Conservation (phyloP, 2,329 filamentous ascomycete genomes). For the Fusarium scirpi region DNA sequence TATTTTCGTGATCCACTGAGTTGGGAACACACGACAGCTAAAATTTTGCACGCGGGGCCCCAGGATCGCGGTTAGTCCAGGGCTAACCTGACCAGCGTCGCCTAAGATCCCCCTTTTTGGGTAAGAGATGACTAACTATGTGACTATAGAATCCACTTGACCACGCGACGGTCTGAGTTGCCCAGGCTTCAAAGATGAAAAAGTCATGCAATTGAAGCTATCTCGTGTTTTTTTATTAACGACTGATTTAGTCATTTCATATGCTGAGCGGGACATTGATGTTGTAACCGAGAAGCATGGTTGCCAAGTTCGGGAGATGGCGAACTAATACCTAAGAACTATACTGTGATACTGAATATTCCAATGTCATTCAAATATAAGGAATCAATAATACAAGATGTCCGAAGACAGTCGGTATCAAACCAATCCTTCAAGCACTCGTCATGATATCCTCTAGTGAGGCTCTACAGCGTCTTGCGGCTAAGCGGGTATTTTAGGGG, state of each 20-base stretch:
- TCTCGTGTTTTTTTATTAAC: background rate
- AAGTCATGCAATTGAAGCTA: conserved; percentile 12
- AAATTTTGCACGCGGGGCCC: conserved; percentile 29
- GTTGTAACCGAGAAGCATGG: too few relatives aligned
- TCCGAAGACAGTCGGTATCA: background rate
- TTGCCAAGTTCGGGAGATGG: too few relatives aligned
- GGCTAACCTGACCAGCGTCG: conserved; percentile 1
- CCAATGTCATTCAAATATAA: too few relatives aligned
- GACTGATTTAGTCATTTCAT: too few relatives aligned
- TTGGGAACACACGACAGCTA: conserved; percentile 18
- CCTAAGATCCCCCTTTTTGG: conserved; percentile 15
- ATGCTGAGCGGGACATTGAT: too few relatives aligned
- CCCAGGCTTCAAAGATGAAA: background rate
- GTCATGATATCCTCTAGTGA: background rate
- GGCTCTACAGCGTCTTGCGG: conserved; percentile 4
- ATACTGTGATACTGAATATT: too few relatives aligned
- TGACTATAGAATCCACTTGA: conserved; percentile 11
- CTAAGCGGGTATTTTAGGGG: background rate
- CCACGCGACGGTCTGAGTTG: background rate
- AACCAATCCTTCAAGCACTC: background rate
- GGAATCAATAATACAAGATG: too few relatives aligned
- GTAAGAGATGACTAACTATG: conserved; percentile 17
- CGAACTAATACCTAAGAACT: too few relatives aligned
- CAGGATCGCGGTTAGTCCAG: conserved; percentile 16
- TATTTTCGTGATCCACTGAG: conserved; percentile 18